Base-by-base conservation (phyloP, 176 grass and related monocot species). In the Hordeum vulgare region DNA sequence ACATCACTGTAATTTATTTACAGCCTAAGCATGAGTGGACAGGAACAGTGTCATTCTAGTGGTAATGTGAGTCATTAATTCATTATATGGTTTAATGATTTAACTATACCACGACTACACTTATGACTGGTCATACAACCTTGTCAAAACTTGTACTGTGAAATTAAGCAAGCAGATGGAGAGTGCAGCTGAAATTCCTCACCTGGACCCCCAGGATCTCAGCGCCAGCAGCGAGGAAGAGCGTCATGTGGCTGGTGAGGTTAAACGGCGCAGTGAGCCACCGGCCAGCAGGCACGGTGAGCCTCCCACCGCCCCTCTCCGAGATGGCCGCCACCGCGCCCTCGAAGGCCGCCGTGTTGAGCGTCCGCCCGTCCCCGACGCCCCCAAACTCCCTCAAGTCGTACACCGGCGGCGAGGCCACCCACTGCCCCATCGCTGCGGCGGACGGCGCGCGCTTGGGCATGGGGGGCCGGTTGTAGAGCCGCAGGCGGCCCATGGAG, bases 261-360 rank as follows among this genome's bases (percentile, higher is more conserved):
- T 98, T 98, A 41, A 98, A 98, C 29, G 96, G 93, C 39, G 89
- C 93, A 1, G 96, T 95, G 70, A 98, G 93, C 93, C 93, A 98
- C 40, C 90, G 27, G 3, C 96, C 96, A 0, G 68, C 20, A 0
- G 84, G 81, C 62, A 98, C 93, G 20, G 73, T 90, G 33, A 98
- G 93, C 80, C 75, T 86, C 33, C 90, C 93, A 0, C 96, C 96
- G n/a, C 93, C 96, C 25, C 88, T 90, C 77, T 76, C 85, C 23
- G 70, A 76, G 20, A 98, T 87, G 13, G 86, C 83, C 28, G 72
- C 76, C n/a, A 98, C 84, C 12, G 91, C 96, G 0, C 85, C 86
- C 83, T 94, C 87, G 73, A 98, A 98, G 9, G 87, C 90, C 7
- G 70, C 79, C 2, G 95, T 98, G 81, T 95, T 95, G 45, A 93